Evolutionary conservation across 2,329 filamentous ascomycete species (phyloP).

Genomic region (Ophiostoma perfectum): DNA sequence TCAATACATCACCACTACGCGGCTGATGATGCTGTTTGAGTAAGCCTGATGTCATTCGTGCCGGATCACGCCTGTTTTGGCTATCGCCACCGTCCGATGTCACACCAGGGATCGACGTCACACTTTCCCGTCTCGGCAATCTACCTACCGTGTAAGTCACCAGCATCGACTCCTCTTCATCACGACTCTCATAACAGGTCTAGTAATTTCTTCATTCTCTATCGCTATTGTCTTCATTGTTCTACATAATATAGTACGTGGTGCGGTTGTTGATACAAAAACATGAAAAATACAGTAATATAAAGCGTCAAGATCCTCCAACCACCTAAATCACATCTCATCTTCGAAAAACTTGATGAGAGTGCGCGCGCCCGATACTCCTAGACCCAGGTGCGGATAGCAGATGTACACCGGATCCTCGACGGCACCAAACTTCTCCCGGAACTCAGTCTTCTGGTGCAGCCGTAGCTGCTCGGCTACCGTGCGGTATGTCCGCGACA

Average conservation of each 20-base stretch:
- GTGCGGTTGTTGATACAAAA: background rate
- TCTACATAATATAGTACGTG: background rate
- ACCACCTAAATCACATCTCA: slow-evolving; percentile 17
- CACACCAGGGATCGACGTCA: background rate
- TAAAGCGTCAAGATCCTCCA: no score
- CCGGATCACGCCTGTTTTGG: background rate
- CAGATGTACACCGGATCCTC: slow-evolving; percentile 86
- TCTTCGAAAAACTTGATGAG: slow-evolving; percentile 88
- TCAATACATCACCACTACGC: background rate
- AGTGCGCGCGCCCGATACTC: slow-evolving; percentile 74
- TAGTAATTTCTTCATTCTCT: no score
- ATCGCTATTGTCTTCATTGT: no score
- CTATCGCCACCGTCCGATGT: background rate
- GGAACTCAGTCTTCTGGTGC: slow-evolving; percentile 79
- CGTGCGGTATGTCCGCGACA: slow-evolving; percentile 77
- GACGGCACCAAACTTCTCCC: slow-evolving; percentile 79
- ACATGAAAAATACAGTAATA: background rate
- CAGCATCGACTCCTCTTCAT: no score
- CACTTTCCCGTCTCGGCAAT: background rate
- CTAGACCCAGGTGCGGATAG: slow-evolving; percentile 80
- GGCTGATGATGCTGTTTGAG: background rate
- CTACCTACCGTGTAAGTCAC: background rate
- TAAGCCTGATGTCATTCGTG: slow-evolving; percentile 5
- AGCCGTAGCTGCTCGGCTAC: slow-evolving; percentile 76
- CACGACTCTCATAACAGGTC: no score